These are phyloP conservation scores for Pyrenophora teres DNA, from an alignment of 2,329 filamentous ascomycete species.

Conservation along the genomic window DNA sequence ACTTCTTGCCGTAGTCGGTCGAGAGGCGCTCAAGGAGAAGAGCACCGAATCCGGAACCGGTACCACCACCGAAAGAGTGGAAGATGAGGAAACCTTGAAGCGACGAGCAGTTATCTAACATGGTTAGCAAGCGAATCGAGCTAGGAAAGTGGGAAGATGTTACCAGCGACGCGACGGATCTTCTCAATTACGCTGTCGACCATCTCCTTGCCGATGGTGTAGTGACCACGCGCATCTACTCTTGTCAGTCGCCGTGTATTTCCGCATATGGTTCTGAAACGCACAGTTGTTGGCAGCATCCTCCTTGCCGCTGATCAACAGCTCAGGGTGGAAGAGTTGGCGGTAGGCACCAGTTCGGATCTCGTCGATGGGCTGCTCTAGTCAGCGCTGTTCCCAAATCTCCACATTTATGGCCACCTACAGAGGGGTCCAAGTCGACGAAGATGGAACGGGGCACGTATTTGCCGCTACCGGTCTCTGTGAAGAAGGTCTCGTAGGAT, in stretches of 20 bases:
- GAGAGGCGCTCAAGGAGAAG: conserved; percentile 73
- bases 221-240: conserved; percentile 71
- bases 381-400: conserved; percentile 21
- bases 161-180: conserved; percentile 71
- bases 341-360: conserved; percentile 71
- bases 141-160: conserved; percentile 26
- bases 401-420: conserved; percentile 39
- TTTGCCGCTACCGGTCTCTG: conserved; percentile 72
- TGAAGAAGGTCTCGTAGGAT: conserved; percentile 75
- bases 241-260: conserved; percentile 21
- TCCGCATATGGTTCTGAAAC: conserved; percentile 15
- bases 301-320: conserved; percentile 74
- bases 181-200: conserved; percentile 72
- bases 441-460: conserved; percentile 74
- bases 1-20: conserved; percentile 77
- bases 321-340: conserved; percentile 73
- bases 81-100: conserved; percentile 76
- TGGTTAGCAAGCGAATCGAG: conserved; percentile 19
- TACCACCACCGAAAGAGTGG: conserved; percentile 75
- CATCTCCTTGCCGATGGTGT: conserved; percentile 78
- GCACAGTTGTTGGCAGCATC: conserved; percentile 76
- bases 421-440: conserved; percentile 72
- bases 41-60: conserved; percentile 73
- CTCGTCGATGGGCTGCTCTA: conserved; percentile 66
- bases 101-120: conserved; percentile 70